Conservation (phyloP, 441 rosid genomes). For the Lepidium campestre region DNA sequence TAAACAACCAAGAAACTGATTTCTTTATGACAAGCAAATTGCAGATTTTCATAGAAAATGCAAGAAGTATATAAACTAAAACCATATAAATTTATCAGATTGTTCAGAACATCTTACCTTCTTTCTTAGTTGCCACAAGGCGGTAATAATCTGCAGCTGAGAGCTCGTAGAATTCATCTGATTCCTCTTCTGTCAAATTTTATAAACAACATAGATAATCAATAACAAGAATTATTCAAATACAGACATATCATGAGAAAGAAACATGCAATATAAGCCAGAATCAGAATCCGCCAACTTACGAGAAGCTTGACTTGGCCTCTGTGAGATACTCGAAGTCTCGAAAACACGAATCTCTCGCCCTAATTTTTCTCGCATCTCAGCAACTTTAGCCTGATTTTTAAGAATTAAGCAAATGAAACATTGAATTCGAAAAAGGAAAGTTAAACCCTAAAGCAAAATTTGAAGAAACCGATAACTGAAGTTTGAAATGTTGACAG, state of each 20-base stretch:
- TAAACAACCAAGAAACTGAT: not conserved
- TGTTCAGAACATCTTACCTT: constrained; percentile 35
- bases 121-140: constrained; percentile 48
- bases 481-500: not conserved
- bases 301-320: constrained; percentile 42
- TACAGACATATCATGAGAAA: not conserved
- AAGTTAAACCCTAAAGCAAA: not conserved
- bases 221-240: not conserved
- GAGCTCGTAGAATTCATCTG: constrained; percentile 82
- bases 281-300: not conserved
- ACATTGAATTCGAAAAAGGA: not conserved
- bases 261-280: not conserved
- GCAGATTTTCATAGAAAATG: not conserved
- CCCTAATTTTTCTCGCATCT: constrained; percentile 63
- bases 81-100: not conserved
- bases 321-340: constrained; percentile 40
- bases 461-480: not conserved
- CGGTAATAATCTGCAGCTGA: constrained; percentile 76
- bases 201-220: not conserved
- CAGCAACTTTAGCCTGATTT: constrained; percentile 55
- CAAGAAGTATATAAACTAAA: not conserved
- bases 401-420: not conserved
- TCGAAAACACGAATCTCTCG: constrained; percentile 73
- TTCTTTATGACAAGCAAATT: not conserved
- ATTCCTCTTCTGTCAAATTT: constrained; percentile 39